Evolutionary conservation across 1,284 basidiomycete genomes (phyloP).

Genomic region (Ceratobasidium sp.): DNA sequence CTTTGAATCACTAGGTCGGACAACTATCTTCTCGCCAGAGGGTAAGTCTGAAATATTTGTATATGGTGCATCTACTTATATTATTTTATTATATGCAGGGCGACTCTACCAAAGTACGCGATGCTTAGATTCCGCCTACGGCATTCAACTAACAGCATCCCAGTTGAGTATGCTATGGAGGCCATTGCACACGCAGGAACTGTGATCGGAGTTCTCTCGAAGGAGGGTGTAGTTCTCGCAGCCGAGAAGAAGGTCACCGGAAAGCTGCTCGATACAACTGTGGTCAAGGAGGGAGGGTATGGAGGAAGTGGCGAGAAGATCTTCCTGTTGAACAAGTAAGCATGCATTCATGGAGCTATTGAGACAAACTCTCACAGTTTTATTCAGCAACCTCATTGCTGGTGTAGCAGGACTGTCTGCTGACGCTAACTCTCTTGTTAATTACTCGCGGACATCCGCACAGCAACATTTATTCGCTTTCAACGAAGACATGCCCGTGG

Average conservation of each 20-base stretch:
- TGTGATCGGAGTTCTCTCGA: conserved; percentile 93
- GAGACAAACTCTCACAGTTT: conserved; percentile 12
- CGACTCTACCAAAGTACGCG: conserved; percentile 88
- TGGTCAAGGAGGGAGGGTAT: conserved; percentile 86
- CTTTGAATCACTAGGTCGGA: conserved; percentile 68
- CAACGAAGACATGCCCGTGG: conserved; percentile 98
- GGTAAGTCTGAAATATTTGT: conserved; percentile 62
- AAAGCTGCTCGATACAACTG: conserved; percentile 91
- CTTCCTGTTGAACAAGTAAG: conserved; percentile 84
- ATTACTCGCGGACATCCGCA: conserved; percentile 91
- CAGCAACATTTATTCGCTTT: conserved; percentile 90
- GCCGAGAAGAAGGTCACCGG: conserved; percentile 99
- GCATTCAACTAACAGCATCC: conserved; percentile 44
- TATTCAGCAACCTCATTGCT: conserved; percentile 87
- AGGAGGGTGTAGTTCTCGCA: conserved; percentile 96
- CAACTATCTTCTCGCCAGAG: conserved; percentile 96
- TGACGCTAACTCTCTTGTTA: conserved; percentile 97
- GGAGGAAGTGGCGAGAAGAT: conserved; percentile 98
- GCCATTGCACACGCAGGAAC: conserved; percentile 98
- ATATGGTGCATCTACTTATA: conserved; percentile 25
- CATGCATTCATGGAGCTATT: conserved; percentile 38
- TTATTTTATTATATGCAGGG: conserved; percentile 60
- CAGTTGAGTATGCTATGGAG: conserved; percentile 99
- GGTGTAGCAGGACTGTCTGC: conserved; percentile 97
- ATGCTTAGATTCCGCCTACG: not conserved